A percentile compares a stretch with the other conserved stretches of the same genome.
phyloP scores from a whole-genome alignment of 129 eudicot genomes.

The Heracleum sosnowskyi region DNA sequence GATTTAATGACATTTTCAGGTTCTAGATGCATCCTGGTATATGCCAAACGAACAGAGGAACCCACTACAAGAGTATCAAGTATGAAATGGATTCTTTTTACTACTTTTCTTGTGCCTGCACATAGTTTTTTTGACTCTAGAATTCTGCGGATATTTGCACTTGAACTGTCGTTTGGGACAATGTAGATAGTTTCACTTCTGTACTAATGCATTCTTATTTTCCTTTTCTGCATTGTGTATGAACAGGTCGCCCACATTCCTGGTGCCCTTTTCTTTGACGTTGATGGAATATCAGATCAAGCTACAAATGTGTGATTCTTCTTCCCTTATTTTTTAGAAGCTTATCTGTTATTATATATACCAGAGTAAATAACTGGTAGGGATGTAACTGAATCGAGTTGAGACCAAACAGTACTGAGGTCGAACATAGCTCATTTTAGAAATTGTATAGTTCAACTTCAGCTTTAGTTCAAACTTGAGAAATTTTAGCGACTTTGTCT shows the following conservation, averaged over 20 bases:
- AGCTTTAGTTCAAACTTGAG: background rate
- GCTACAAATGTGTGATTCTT: conserved; percentile 67
- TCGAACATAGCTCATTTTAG: background rate
- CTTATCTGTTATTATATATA: background rate
- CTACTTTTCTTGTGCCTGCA: background rate
- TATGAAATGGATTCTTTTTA: conserved; percentile 10
- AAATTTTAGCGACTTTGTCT: background rate
- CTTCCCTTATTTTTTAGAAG: background rate
- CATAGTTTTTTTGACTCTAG: background rate
- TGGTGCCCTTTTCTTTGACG: conserved; percentile 92
- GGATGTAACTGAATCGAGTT: background rate
- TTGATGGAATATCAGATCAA: conserved; percentile 89
- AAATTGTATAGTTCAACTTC: background rate
- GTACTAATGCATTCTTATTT: background rate
- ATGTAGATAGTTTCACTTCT: background rate
- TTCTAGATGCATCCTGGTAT: conserved; percentile 97
- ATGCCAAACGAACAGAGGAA: conserved; percentile 97
- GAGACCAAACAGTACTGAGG: background rate
- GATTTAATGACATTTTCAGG: conserved; percentile 28
- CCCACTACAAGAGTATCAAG: conserved; percentile 96
- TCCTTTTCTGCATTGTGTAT: background rate
- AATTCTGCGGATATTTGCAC: background rate
- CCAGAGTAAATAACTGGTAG: background rate
- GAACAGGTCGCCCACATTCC: conserved; percentile 94
- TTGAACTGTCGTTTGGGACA: background rate